Evolutionary conservation across 2,329 filamentous ascomycete genomes (phyloP).

Genomic region (Colletotrichum endophyticum): DNA sequence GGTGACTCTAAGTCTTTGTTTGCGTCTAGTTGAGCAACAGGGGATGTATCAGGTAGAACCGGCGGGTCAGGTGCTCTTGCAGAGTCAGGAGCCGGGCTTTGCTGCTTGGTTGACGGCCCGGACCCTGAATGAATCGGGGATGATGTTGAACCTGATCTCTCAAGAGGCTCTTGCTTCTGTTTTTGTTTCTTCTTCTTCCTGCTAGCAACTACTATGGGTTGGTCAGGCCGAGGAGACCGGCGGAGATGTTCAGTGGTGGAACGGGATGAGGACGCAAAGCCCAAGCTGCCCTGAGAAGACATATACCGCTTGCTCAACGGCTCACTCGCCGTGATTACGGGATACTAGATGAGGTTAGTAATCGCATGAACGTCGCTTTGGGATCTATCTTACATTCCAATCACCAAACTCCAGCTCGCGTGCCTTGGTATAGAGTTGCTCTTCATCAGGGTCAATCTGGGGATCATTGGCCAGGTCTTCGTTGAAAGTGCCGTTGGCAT

Average conservation of each 20-base stretch:
- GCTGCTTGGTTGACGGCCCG: neutral
- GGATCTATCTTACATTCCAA: conserved; percentile 78
- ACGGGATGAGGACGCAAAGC: conserved; percentile 3
- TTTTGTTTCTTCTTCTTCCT: conserved; percentile 19
- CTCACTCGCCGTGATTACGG: conserved; percentile 83
- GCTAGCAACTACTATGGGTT: conserved; percentile 10
- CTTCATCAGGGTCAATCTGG: conserved; percentile 71
- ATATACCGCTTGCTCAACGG: conserved; percentile 73
- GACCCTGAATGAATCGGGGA: neutral
- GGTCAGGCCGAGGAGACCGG: neutral
- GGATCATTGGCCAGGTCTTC: conserved; percentile 42
- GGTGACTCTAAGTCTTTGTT: neutral
- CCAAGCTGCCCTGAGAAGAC: conserved; percentile 13
- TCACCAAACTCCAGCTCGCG: conserved; percentile 81
- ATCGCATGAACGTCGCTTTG: neutral
- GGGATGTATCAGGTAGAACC: neutral
- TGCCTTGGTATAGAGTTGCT: conserved; percentile 72
- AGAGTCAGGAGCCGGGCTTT: neutral
- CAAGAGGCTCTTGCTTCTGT: conserved; percentile 9
- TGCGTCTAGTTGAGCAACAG: neutral
- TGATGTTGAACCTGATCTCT: neutral
- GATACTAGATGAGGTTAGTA: conserved; percentile 67
- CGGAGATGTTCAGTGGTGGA: conserved; percentile 12
- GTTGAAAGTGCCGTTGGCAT: conserved; percentile 45
- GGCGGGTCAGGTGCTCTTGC: neutral